Percentiles rank a stretch among this genome's conserved stretches.
Evolutionary conservation across 1,284 basidiomycete species (phyloP).

Genomic region (Gymnopus androsaceus): DNA sequence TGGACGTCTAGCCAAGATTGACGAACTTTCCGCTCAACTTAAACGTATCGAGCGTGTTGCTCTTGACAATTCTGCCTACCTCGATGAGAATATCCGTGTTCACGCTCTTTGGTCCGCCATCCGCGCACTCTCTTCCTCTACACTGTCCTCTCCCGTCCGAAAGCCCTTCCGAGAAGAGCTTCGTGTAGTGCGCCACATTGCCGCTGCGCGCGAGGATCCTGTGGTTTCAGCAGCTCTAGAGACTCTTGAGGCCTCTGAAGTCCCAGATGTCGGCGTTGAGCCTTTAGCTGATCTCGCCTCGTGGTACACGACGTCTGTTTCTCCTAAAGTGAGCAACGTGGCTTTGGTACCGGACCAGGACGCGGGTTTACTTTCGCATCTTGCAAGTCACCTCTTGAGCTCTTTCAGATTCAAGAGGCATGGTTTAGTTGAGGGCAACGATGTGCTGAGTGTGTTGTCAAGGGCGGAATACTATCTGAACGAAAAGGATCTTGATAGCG

Average conservation of each 20-base stretch:
- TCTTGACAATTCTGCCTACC: conserved; percentile 85
- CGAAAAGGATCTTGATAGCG: conserved; percentile 91
- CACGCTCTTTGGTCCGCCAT: conserved; percentile 81
- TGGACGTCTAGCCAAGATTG: conserved; percentile 92
- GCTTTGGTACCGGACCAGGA: conserved; percentile 89
- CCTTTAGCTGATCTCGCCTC: conserved; percentile 85
- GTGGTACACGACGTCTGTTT: conserved; percentile 88
- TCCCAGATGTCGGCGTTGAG: conserved; percentile 86
- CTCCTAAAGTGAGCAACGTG: conserved; percentile 83
- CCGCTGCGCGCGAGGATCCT: conserved; percentile 69
- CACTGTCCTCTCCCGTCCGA: conserved; percentile 61
- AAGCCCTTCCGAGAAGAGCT: conserved; percentile 90
- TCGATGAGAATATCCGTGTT: conserved; percentile 88
- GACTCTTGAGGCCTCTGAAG: conserved; percentile 72
- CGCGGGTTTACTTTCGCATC: conserved; percentile 85
- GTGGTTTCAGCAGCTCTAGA: conserved; percentile 72
- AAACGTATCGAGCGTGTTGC: conserved; percentile 91
- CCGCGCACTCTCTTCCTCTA: conserved; percentile 61
- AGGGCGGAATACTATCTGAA: conserved; percentile 90
- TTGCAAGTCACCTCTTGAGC: conserved; percentile 80
- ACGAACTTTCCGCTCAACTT: conserved; percentile 87
- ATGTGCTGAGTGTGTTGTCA: conserved; percentile 85
- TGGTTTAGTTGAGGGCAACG: conserved; percentile 75
- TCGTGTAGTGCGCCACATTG: conserved; percentile 75
- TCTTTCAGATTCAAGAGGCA: conserved; percentile 79